Percentiles rank a stretch among this genome's conserved stretches.
Conservation (phyloP, 495 filamentous ascomycete genomes). For the Neurospora sp. region DNA sequence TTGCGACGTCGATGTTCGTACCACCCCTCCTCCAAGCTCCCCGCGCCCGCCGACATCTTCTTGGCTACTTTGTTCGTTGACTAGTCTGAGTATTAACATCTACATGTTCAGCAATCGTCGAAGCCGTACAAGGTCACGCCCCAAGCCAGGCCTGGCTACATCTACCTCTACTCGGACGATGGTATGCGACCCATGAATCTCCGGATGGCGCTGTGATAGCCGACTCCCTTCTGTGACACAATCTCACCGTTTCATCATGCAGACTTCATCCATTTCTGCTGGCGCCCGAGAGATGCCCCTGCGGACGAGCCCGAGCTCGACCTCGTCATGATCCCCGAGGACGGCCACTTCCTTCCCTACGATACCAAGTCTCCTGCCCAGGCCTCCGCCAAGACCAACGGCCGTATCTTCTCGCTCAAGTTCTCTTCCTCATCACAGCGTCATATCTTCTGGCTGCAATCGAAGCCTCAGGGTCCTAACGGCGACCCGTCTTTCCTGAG, state of each 20-base stretch:
- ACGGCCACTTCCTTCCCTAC: conserved; percentile 78
- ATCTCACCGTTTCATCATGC: conserved; percentile 9
- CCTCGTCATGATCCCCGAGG: conserved; percentile 80
- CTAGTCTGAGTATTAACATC: conserved; percentile 1
- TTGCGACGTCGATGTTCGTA: conserved; percentile 75
- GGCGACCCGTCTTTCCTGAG: conserved; percentile 73
- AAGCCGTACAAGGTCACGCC: conserved; percentile 59
- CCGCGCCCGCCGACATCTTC: not conserved
- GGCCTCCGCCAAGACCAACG: conserved; percentile 59
- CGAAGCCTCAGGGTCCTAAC: conserved; percentile 62
- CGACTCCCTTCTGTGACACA: not conserved
- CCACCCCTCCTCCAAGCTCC: not conserved
- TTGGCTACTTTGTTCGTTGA: not conserved
- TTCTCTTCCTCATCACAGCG: conserved; percentile 88
- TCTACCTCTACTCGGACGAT: conserved; percentile 92
- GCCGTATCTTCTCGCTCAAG: conserved; percentile 86
- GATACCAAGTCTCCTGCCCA: conserved; percentile 37
- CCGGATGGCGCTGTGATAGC: not conserved
- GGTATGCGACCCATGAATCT: conserved; percentile 34
- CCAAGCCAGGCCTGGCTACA: conserved; percentile 64
- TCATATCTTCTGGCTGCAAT: conserved; percentile 94
- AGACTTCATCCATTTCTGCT: conserved; percentile 94
- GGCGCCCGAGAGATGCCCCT: conserved; percentile 52
- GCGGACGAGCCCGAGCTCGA: conserved; percentile 65
- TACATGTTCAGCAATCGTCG: conserved; percentile 36